phyloP scores from a whole-genome alignment of 2,329 filamentous ascomycete genomes.

The Microsporum canis region DNA sequence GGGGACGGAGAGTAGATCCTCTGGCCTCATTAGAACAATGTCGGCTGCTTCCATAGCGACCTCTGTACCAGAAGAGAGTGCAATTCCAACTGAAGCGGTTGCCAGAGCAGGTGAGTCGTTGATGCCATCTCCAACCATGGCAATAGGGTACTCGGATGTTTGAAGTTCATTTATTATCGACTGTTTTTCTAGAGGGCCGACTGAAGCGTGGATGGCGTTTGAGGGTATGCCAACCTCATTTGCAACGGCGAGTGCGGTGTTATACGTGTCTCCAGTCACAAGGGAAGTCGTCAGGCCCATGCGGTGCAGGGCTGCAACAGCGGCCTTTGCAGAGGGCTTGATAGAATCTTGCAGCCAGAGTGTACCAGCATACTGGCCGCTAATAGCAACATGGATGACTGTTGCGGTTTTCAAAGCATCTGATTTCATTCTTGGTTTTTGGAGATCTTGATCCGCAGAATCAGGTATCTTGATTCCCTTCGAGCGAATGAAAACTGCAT shows the following conservation, averaged over 20 bases:
- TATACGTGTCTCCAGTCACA: slow-evolving; percentile 82
- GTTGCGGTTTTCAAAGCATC: slow-evolving; percentile 58
- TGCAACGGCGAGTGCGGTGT: slow-evolving; percentile 76
- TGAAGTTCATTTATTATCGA: slow-evolving; percentile 70
- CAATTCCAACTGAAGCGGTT: slow-evolving; percentile 85
- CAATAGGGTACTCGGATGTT: slow-evolving; percentile 60
- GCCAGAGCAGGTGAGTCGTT: slow-evolving; percentile 95
- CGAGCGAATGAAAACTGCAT: slow-evolving; percentile 62
- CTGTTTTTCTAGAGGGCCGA: slow-evolving; percentile 85
- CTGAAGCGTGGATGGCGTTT: slow-evolving; percentile 70
- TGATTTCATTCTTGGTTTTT: slow-evolving; percentile 25
- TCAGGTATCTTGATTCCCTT: slow-evolving; percentile 49
- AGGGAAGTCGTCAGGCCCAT: slow-evolving; percentile 84
- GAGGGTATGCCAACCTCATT: slow-evolving; percentile 66
- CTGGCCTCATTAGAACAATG: slow-evolving; percentile 86
- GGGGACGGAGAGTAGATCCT: slow-evolving; percentile 86
- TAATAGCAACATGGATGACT: slow-evolving; percentile 82
- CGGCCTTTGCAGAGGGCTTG: slow-evolving; percentile 72
- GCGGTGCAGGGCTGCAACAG: slow-evolving; percentile 67
- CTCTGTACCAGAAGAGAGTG: slow-evolving; percentile 83
- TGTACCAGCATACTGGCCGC: slow-evolving; percentile 67
- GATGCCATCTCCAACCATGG: slow-evolving; percentile 97
- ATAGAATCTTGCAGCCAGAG: slow-evolving; percentile 81
- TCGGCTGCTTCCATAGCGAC: slow-evolving; percentile 97
- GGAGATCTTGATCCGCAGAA: slow-evolving; percentile 28